A percentile compares a stretch with the other conserved stretches of the same genome.
phyloP scores from a whole-genome alignment of 2,329 filamentous ascomycete species.

The Colletotrichum tanaceti region DNA sequence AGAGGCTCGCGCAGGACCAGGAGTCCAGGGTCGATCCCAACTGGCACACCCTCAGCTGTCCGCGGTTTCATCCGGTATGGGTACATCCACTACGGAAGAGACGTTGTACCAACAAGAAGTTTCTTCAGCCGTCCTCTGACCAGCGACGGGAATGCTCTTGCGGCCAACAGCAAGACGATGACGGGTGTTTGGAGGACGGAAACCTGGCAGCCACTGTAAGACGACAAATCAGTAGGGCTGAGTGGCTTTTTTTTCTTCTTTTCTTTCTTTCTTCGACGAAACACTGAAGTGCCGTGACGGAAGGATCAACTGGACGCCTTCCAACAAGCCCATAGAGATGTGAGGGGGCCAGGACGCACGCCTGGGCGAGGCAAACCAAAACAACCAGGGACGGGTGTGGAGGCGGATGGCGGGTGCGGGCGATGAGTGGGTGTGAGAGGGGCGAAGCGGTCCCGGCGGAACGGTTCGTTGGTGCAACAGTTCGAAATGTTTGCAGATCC shows the following conservation, averaged over 20 bases:
- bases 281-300: no score
- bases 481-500: constrained; percentile 40
- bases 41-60: constrained; percentile 38
- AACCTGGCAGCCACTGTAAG: neutral
- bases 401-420: constrained; percentile 13
- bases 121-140: constrained; percentile 26
- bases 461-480: constrained; percentile 39
- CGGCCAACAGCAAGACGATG: neutral
- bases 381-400: neutral
- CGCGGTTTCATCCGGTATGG: constrained; percentile 39
- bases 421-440: constrained; percentile 8
- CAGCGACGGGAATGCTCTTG: neutral
- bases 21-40: constrained; percentile 24
- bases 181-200: constrained; percentile 1
- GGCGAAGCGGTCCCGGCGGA: constrained; percentile 36
- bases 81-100: constrained; percentile 37
- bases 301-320: constrained; percentile 7
- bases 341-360: neutral
- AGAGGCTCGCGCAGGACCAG: constrained; percentile 31
- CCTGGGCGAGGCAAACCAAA: constrained; percentile 17
- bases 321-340: neutral
- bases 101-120: constrained; percentile 38
- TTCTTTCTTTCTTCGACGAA: neutral
- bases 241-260: neutral
- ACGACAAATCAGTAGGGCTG: constrained; percentile 1